Evolutionary conservation across 352 stramenopile genomes (phyloP).

Genomic region (Globisporangium mamillatum): DNA sequence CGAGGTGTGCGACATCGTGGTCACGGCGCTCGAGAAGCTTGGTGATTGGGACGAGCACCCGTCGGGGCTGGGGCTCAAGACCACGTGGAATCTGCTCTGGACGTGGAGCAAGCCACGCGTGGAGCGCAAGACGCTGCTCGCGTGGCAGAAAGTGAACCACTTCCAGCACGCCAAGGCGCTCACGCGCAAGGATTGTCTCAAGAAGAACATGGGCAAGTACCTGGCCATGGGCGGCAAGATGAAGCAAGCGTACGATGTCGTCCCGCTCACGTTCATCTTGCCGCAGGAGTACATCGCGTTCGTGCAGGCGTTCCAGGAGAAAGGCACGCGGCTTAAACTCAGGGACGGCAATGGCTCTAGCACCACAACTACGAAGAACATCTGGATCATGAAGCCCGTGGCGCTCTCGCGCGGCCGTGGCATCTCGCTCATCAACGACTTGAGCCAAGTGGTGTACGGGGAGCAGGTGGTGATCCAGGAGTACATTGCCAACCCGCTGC

Average conservation of each 20-base stretch:
- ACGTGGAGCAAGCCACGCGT: conserved; percentile 89
- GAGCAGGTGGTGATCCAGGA: conserved; percentile 88
- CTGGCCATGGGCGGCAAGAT: conserved; percentile 41
- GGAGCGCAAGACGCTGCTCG: conserved; percentile 77
- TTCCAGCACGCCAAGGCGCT: conserved; percentile 89
- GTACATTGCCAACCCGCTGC: conserved; percentile 87
- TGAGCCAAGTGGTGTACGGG: conserved; percentile 86
- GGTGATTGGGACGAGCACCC: conserved; percentile 74
- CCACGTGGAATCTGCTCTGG: conserved; percentile 91
- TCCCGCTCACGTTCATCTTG: conserved; percentile 91
- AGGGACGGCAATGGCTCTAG: background rate
- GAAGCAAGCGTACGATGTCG: conserved; percentile 83
- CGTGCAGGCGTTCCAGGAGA: conserved; percentile 79
- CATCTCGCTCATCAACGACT: conserved; percentile 90
- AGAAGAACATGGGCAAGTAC: conserved; percentile 81
- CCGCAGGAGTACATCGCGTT: conserved; percentile 92
- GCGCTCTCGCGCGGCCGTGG: conserved; percentile 88
- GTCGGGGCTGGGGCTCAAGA: conserved; percentile 78
- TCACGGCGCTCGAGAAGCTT: conserved; percentile 54
- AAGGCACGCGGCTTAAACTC: conserved; percentile 21
- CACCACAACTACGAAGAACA: conserved; percentile 45
- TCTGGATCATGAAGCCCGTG: conserved; percentile 95
- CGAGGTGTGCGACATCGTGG: conserved; percentile 85
- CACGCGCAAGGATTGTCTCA: conserved; percentile 93
- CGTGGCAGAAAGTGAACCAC: conserved; percentile 95